Conservation (phyloP, 73 alveolate genomes). For the Effrenium voratum region DNA sequence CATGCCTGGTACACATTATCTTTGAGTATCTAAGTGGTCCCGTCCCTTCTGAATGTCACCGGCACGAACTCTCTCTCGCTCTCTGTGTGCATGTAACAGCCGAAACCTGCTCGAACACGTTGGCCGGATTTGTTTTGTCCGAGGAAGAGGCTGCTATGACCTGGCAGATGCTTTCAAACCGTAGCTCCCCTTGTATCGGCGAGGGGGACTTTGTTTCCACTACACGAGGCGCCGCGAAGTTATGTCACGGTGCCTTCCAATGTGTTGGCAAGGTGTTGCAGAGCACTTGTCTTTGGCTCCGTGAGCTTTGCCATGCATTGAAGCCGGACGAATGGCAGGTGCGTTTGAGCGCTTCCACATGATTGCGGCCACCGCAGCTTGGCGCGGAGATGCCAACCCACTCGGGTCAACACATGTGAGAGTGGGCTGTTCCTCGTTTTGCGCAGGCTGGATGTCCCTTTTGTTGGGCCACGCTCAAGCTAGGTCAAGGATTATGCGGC, state of each 20-base stretch:
- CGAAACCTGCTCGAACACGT: too few species aligned
- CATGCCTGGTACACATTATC: too few species aligned
- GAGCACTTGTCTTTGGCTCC: not conserved
- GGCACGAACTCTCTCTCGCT: too few species aligned
- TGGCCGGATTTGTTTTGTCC: not conserved
- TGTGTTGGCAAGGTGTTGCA: not conserved
- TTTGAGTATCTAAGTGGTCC: too few species aligned
- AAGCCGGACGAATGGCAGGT: not conserved
- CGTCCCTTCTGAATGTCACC: too few species aligned
- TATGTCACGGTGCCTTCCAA: too few species aligned
- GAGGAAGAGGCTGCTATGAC: constrained; percentile 32
- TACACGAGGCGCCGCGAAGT: too few species aligned
- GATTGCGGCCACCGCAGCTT: constrained; percentile 34
- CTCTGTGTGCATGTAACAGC: too few species aligned
- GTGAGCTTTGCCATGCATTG: not conserved
- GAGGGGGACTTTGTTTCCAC: too few species aligned
- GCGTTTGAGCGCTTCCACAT: constrained; percentile 79
- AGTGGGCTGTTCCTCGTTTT: not conserved
- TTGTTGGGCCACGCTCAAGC: not conserved
- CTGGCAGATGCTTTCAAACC: constrained; percentile 27
- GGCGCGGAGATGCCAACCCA: too few species aligned
- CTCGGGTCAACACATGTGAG: too few species aligned
- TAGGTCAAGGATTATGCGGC: constrained; percentile 72
- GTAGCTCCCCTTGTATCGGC: too few species aligned
- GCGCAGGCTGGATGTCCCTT: not conserved